A percentile compares a stretch with the other conserved stretches of the same genome.
phyloP scores from a whole-genome alignment of 2,329 filamentous ascomycete genomes.

The Pseudocercospora ulei region DNA sequence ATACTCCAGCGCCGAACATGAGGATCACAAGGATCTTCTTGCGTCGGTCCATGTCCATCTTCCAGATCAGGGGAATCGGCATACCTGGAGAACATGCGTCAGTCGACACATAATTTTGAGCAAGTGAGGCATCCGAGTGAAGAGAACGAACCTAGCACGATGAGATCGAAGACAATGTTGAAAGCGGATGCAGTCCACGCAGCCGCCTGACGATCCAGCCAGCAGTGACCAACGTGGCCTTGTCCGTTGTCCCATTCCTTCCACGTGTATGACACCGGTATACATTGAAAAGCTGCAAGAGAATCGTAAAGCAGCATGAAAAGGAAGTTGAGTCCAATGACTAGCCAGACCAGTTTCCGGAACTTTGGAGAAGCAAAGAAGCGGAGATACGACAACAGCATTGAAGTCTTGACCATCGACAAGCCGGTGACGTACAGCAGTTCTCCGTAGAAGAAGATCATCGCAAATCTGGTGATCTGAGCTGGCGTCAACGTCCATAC shows the following conservation, averaged over 20 bases:
- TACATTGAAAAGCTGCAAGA: slow-evolving; percentile 11
- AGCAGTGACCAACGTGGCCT: slow-evolving; percentile 7
- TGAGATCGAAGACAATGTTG: slow-evolving; percentile 13
- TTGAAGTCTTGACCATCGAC: slow-evolving; percentile 11
- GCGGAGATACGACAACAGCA: slow-evolving; percentile 12
- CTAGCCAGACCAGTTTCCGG: slow-evolving; percentile 8
- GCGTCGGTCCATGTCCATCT: slow-evolving; percentile 11
- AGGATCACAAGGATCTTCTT: slow-evolving; percentile 13
- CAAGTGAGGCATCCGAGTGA: too few relatives aligned
- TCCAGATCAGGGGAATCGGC: slow-evolving; percentile 13
- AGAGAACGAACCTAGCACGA: too few relatives aligned
- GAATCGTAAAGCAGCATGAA: slow-evolving; percentile 10
- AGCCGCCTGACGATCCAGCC: slow-evolving; percentile 2
- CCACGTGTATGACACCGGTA: slow-evolving; percentile 13
- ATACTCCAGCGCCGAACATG: slow-evolving; percentile 12
- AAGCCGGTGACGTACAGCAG: slow-evolving; percentile 13
- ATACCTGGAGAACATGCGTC: slow-evolving; percentile 2
- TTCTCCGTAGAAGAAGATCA: slow-evolving; percentile 11
- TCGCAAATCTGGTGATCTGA: slow-evolving; percentile 14
- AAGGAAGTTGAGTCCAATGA: slow-evolving; percentile 7
- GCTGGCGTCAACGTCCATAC: slow-evolving; percentile 16
- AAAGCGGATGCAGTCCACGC: slow-evolving; percentile 11
- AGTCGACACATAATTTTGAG: too few relatives aligned
- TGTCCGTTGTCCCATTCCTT: slow-evolving; percentile 17
- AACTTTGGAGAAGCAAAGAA: slow-evolving; percentile 12